phyloP scores from a whole-genome alignment of 352 stramenopile genomes.

The Globisporangium mamillatum region DNA sequence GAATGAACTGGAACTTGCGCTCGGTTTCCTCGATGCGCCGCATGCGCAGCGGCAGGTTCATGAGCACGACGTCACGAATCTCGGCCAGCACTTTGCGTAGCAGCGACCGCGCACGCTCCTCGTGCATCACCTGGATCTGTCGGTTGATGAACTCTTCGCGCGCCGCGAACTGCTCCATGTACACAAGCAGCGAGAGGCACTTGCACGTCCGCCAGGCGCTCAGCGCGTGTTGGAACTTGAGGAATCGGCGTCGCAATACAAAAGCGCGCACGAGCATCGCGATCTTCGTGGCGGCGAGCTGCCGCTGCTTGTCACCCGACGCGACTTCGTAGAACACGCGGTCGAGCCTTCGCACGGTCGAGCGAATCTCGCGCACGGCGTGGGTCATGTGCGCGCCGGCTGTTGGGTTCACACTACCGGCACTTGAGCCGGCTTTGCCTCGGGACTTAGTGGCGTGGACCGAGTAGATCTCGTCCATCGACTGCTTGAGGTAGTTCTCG shows the following conservation, averaged over 20 bases:
- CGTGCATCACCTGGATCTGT: constrained; percentile 44
- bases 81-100: constrained; percentile 54
- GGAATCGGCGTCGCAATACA: constrained; percentile 46
- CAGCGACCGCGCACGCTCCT: constrained; percentile 31
- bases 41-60: constrained; percentile 59
- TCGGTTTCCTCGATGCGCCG: constrained; percentile 53
- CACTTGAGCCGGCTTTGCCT: background rate
- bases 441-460: constrained; percentile 7
- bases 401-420: constrained; percentile 25
- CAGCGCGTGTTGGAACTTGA: constrained; percentile 38
- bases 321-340: constrained; percentile 78
- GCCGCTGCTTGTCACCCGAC: constrained; percentile 68
- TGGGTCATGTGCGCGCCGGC: constrained; percentile 51
- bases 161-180: constrained; percentile 63
- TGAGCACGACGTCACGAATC: constrained; percentile 65
- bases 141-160: constrained; percentile 62
- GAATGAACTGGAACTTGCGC: constrained; percentile 43
- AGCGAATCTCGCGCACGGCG: constrained; percentile 57
- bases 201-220: constrained; percentile 48
- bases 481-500: constrained; percentile 49
- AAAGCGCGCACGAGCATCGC: constrained; percentile 51
- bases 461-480: constrained; percentile 40
- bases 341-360: constrained; percentile 61
- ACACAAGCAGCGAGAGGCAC: constrained; percentile 37
- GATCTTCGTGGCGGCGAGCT: constrained; percentile 67